These are phyloP conservation scores for Linum tenue DNA, from an alignment of 345 rosid genomes.

Conservation along the genomic window DNA sequence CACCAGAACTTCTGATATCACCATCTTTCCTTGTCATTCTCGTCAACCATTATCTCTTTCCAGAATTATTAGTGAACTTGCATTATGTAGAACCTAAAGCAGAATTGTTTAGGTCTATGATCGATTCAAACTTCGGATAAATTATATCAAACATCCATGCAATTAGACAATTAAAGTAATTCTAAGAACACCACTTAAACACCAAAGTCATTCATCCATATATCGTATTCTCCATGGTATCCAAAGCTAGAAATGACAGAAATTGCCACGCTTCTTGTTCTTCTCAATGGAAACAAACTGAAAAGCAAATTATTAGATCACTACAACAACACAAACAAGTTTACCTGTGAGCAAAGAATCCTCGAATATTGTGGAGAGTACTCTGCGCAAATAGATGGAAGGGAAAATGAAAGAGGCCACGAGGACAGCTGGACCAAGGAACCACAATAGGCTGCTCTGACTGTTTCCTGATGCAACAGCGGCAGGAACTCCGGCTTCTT, in stretches of 20 bases:
- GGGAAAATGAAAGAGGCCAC: slow-evolving; percentile 90
- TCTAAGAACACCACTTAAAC: too few species aligned
- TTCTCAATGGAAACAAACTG: not conserved
- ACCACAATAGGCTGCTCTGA: slow-evolving; percentile 55
- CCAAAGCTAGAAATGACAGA: not conserved
- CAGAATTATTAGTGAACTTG: too few species aligned
- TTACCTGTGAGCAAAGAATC: slow-evolving; percentile 91
- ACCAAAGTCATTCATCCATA: too few species aligned
- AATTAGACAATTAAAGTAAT: too few species aligned
- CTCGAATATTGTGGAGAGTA: slow-evolving; percentile 77
- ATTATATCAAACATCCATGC: too few species aligned
- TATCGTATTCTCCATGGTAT: too few species aligned
- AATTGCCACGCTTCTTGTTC: not conserved
- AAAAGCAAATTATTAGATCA: not conserved
- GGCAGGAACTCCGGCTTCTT: slow-evolving; percentile 19
- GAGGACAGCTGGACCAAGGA: slow-evolving; percentile 79
- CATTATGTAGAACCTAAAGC: too few species aligned
- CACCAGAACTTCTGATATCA: too few species aligned
- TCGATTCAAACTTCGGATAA: too few species aligned
- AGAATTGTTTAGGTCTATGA: too few species aligned
- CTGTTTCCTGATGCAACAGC: slow-evolving; percentile 26
- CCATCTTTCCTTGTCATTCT: too few species aligned
- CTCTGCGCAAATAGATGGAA: slow-evolving; percentile 62
- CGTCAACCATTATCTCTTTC: too few species aligned
- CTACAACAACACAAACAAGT: not conserved